These are phyloP conservation scores for Tetracladium marchalianum DNA, from an alignment of 495 filamentous ascomycete species.

Conservation along the genomic window DNA sequence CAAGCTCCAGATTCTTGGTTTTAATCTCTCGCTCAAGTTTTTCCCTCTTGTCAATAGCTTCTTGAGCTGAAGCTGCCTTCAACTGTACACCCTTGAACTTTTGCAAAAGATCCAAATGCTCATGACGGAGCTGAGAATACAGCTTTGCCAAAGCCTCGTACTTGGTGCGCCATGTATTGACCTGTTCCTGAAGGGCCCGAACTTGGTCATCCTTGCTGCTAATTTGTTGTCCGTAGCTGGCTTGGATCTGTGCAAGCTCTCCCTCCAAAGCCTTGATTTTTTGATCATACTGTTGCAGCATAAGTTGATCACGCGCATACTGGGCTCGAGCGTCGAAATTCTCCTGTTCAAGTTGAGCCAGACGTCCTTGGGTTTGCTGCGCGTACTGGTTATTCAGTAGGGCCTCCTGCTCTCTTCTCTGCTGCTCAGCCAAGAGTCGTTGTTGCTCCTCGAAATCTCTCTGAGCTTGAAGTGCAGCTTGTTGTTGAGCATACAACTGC, in stretches of 20 bases:
- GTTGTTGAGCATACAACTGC: constrained; percentile 52
- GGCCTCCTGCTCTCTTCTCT: constrained; percentile 82
- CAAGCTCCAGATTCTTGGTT: constrained; percentile 95
- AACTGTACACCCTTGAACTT: constrained; percentile 94
- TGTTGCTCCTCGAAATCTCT: constrained; percentile 94
- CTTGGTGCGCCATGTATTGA: constrained; percentile 94
- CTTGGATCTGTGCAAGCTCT: constrained; percentile 73
- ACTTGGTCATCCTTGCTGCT: constrained; percentile 92
- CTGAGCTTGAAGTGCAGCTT: constrained; percentile 73
- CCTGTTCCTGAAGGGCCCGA: constrained; percentile 80
- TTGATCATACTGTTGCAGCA: constrained; percentile 94
- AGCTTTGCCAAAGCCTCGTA: constrained; percentile 95
- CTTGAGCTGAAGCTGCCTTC: constrained; percentile 92
- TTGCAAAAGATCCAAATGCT: constrained; percentile 88
- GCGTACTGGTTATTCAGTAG: constrained; percentile 77
- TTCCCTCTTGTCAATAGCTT: constrained; percentile 89
- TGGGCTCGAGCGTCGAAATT: constrained; percentile 90
- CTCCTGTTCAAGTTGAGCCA: constrained; percentile 90
- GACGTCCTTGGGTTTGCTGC: constrained; percentile 82
- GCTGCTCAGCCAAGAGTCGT: constrained; percentile 76
- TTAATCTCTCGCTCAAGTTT: constrained; percentile 95
- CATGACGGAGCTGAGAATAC: constrained; percentile 89
- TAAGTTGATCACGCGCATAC: constrained; percentile 91
- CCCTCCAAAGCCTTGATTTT: constrained; percentile 85
- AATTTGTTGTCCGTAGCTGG: constrained; percentile 75